Base-by-base conservation (phyloP, 257 asterid genomes). In the Forsythia viridissima region DNA sequence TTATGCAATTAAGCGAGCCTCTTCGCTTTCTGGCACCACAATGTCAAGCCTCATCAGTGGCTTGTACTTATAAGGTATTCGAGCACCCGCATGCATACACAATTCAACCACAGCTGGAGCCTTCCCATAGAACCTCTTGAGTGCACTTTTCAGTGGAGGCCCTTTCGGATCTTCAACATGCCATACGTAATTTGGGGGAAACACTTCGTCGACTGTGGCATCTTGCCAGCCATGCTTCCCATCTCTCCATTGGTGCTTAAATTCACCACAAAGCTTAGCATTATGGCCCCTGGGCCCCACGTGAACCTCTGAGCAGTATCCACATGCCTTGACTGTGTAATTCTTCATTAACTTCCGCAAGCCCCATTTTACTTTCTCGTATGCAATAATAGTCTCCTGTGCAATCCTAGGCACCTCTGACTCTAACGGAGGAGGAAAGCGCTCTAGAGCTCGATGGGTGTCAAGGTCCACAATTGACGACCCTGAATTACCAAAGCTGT, bases 191-290 rank as follows among this genome's bases (percentile, higher is more conserved):
- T 95, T 95, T 0, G 97, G 97, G 0, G 98, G 97, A 72, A 93
- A 84, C 61, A 93, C 92, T 78, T 95, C 98, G 61, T 95, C 99
- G 52, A 93, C 92, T 1, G 90, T 93, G 0, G 99, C 98, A 57
- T 91, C 98, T 82, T 93, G 99, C 99, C 98, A 95, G 8, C 98
- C 99, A 75, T 95, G 98, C 80, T 93, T 93, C 76, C 97, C 99
- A 46, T 93, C 98, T 72, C 98, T 90, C 99, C 97, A 93, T 9
- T 93, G 98, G 84, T 95, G 98, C 91, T 95, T 95, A 70, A 93
- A 93, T 77, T 88, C 98, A 2, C 98, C 98, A 4, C 99, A 93
- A 57, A 93, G 97, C 90, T 91, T 93, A 5, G 90, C 99, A 6
- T 92, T 90, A 85, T 95, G 99, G 51, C 99, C 99, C 91, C 97